Evolutionary conservation across 2,329 filamentous ascomycete species (phyloP), one percentile per base, ranked within the genome.

Genomic region (Sphaceloma murrayae): DNA sequence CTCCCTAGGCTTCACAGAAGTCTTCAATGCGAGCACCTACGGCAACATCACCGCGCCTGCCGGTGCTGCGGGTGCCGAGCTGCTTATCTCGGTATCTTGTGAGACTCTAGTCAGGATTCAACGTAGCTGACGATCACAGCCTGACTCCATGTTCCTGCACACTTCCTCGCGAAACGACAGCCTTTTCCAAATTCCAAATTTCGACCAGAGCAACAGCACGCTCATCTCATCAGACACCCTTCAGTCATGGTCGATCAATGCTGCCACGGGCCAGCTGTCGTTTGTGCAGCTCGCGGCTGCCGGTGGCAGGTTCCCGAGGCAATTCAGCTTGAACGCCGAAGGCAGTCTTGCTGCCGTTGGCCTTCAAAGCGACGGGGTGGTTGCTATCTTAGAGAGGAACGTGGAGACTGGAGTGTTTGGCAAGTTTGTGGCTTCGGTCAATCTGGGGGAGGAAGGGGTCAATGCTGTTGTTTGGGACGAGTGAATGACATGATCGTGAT

Each of bases 121-220:
- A 51, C 44, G 10, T 16, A 13, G 21, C 21, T 21, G 40, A 10
- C 26, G 5, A 14, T 19, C 13, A 17, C 33, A 59, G 47, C 66
- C 66, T 2, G 65, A 69, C 50, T 65, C 70, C 48, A 73, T 70
- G 26, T 83, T 77, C 64, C 58, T 87, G 42, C 67, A 82, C 52
- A 70, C 82, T 31, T 81, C 79, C 2, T 82, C 82, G 50, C 78
- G 84, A 49, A 73, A 74, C 56, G 80, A 81, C 56, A 67, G 64
- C 33, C 62, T 69, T 16, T 73, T 79, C 56, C 60, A 47, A 49
- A 54, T 51, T 65, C 56, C 68, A 6, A 80, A 78, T 50, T 49
- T 53, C 4, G 56, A 62, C 45, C 50, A 60, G 11, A 58, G 44
- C 8, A 63, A 65, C 49, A 51, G 52, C 38, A 63, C 62, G 3